A percentile compares a stretch with the other conserved stretches of the same genome.
Evolutionary conservation across 805 yeast species (phyloP).

Genomic region (Metschnikowia chrysomelidarum): DNA sequence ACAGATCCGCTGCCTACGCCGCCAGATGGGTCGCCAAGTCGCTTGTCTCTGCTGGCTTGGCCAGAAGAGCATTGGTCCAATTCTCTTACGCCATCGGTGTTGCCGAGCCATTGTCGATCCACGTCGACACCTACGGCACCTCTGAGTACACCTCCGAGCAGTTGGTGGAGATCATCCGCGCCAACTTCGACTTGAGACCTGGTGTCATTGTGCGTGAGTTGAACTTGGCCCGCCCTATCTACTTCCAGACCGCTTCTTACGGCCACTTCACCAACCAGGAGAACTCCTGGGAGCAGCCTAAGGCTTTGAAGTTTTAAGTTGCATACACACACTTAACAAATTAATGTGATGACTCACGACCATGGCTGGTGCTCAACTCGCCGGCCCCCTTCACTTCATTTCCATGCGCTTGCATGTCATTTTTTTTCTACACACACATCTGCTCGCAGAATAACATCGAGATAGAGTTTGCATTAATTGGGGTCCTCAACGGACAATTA

Average conservation of each 20-base stretch:
- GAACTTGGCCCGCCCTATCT: conserved; percentile 98
- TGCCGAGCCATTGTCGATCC: conserved; percentile 97
- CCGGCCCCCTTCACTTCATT: conserved; percentile 27
- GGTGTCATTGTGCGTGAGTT: conserved; percentile 97
- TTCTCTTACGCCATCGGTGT: conserved; percentile 99
- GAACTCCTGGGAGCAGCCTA: conserved; percentile 98
- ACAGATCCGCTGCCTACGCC: conserved; percentile 99
- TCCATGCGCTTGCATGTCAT: conserved; percentile 13
- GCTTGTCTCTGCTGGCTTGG: conserved; percentile 88
- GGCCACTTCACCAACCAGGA: conserved; percentile 99
- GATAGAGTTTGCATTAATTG: conserved; percentile 38
- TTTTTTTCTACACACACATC: conserved; percentile 22
- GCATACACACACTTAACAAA: conserved; percentile 11
- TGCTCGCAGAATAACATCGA: too few relatives aligned
- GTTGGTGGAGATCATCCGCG: conserved; percentile 85
- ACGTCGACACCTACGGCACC: conserved; percentile 98
- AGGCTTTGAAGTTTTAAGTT: conserved; percentile 59
- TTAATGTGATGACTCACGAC: conserved; percentile 45
- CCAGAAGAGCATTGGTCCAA: conserved; percentile 96
- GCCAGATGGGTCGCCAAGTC: conserved; percentile 99
- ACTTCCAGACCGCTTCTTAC: conserved; percentile 97
- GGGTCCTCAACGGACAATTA: conserved; percentile 51
- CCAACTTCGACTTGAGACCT: conserved; percentile 98
- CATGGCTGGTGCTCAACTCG: conserved; percentile 48
- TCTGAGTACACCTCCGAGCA: conserved; percentile 85